Evolutionary conservation across 805 yeast species (phyloP).

Genomic region (Brettanomyces custersianus): DNA sequence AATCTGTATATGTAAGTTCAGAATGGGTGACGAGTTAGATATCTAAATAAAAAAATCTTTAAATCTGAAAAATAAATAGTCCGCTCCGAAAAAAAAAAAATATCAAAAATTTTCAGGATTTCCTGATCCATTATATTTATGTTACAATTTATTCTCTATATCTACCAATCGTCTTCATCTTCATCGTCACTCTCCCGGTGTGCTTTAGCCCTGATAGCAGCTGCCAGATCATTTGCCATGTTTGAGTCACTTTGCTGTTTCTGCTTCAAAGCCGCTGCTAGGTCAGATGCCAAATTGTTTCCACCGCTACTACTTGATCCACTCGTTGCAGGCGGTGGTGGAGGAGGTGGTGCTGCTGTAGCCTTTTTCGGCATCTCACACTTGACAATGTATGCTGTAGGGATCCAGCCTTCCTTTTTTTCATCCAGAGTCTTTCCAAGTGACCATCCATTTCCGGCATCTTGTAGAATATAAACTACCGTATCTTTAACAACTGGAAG

Average conservation of each 20-base stretch:
- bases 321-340: conserved; percentile 25
- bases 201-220: conserved; percentile 75
- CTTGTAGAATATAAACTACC: conserved; percentile 59
- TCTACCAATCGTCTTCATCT: conserved; percentile 42
- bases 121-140: no score
- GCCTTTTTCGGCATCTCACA: conserved; percentile 38
- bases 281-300: conserved; percentile 31
- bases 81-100: no score
- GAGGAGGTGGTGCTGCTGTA: conserved; percentile 22
- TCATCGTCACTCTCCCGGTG: conserved; percentile 64
- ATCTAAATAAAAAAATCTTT: neutral
- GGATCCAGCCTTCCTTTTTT: conserved; percentile 90
- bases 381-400: conserved; percentile 77
- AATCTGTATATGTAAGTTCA: no score
- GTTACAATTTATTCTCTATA: no score
- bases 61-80: neutral
- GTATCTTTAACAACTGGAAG: conserved; percentile 73
- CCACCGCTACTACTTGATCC: conserved; percentile 9
- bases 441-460: conserved; percentile 91
- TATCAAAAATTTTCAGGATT: no score
- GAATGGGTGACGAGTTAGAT: neutral
- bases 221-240: conserved; percentile 81
- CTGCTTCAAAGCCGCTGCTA: conserved; percentile 62
- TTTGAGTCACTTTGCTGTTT: conserved; percentile 51
- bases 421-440: conserved; percentile 74